Evolutionary conservation across 768 basidiomycete species (phyloP).

Genomic region (Chalciporus chontae): DNA sequence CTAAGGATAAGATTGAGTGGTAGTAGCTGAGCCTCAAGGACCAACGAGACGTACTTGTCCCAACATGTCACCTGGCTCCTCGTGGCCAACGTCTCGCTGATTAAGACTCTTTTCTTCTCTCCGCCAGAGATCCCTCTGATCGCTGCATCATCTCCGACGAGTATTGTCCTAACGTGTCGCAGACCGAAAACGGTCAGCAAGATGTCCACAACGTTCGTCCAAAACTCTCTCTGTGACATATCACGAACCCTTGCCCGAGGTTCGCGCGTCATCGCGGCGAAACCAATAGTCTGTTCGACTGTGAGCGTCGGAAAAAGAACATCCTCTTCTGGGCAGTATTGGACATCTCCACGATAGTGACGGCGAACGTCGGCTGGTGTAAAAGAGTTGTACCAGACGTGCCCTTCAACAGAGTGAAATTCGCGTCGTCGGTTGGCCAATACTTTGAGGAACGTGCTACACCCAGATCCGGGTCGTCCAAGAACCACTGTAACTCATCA

Average conservation of each 20-base stretch:
- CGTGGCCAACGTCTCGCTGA: slow-evolving; percentile 68
- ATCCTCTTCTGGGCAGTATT: slow-evolving; percentile 83
- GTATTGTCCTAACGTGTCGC: slow-evolving; percentile 65
- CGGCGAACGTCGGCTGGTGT: slow-evolving; percentile 58
- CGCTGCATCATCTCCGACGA: slow-evolving; percentile 79
- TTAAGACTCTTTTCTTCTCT: slow-evolving; percentile 80
- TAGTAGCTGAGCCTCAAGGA: too few relatives aligned
- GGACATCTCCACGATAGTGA: slow-evolving; percentile 74
- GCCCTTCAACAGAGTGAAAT: slow-evolving; percentile 64
- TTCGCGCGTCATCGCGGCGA: slow-evolving; percentile 65
- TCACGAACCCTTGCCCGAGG: slow-evolving; percentile 51
- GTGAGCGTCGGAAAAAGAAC: slow-evolving; percentile 83
- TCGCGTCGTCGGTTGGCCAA: slow-evolving; percentile 73
- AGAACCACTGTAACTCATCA: slow-evolving; percentile 37
- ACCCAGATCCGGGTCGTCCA: slow-evolving; percentile 83
- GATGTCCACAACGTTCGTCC: slow-evolving; percentile 37
- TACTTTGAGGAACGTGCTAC: slow-evolving; percentile 78
- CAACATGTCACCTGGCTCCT: slow-evolving; percentile 73
- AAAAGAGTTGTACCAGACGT: slow-evolving; percentile 75
- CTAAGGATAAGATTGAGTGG: too few relatives aligned
- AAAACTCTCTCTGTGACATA: slow-evolving; percentile 34
- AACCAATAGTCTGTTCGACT: slow-evolving; percentile 69
- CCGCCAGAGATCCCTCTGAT: slow-evolving; percentile 74
- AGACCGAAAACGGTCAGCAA: slow-evolving; percentile 73
- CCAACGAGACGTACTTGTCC: slow-evolving; percentile 47